Percentiles rank a stretch among this genome's conserved stretches.
phyloP scores from a whole-genome alignment of 2,329 filamentous ascomycete genomes.

The Ophiostoma triangulosporum region DNA sequence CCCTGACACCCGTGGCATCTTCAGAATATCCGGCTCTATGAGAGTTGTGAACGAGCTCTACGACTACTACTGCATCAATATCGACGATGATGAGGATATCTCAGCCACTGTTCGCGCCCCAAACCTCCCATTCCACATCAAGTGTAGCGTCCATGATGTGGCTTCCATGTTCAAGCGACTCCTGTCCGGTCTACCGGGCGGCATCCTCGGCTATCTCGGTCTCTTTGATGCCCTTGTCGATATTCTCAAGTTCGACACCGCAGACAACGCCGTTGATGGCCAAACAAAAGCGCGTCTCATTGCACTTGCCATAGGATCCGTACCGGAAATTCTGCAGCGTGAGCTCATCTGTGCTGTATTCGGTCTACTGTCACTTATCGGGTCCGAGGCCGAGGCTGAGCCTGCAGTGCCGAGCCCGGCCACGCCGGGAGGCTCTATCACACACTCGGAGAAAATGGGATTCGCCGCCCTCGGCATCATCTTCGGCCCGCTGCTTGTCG shows the following conservation, averaged over 20 bases:
- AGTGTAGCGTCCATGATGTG: constrained; percentile 47
- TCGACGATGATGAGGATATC: constrained; percentile 32
- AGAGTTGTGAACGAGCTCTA: constrained; percentile 44
- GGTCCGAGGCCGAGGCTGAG: constrained; percentile 42
- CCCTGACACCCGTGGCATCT: constrained; percentile 42
- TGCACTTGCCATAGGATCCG: constrained; percentile 45
- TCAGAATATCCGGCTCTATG: constrained; percentile 47
- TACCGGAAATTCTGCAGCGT: constrained; percentile 45
- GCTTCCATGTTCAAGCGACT: constrained; percentile 54
- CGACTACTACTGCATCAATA: constrained; percentile 46
- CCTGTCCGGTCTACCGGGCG: constrained; percentile 48
- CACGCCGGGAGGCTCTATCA: constrained; percentile 34
- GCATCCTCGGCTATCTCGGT: constrained; percentile 48
- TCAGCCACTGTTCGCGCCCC: constrained; percentile 44
- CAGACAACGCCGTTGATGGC: constrained; percentile 36
- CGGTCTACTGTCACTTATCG: constrained; percentile 49
- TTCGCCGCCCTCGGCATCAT: constrained; percentile 49
- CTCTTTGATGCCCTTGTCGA: constrained; percentile 50
- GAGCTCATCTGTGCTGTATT: constrained; percentile 55
- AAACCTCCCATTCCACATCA: constrained; percentile 46
- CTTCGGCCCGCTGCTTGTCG: constrained; percentile 50
- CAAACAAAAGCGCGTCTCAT: constrained; percentile 51
- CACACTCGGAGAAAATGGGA: constrained; percentile 48
- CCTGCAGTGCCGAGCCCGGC: constrained; percentile 35
- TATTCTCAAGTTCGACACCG: constrained; percentile 30